These are phyloP conservation scores for Triangularia setosa DNA, from an alignment of 2,329 filamentous ascomycete species.

Conservation along the genomic window DNA sequence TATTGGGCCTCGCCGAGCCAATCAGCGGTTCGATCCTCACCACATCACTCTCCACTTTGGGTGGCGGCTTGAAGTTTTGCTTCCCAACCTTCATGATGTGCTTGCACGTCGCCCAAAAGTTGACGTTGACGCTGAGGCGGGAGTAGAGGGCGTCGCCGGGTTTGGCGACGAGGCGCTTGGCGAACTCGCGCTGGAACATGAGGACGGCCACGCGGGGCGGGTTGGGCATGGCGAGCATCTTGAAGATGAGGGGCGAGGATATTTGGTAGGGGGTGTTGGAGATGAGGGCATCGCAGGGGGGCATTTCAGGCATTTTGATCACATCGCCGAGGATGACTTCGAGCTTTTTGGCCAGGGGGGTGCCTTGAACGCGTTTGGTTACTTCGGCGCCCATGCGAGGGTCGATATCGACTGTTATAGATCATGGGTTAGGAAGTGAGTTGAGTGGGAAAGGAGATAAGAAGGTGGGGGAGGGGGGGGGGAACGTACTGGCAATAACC, in stretches of 20 bases:
- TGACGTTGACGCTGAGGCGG: conserved; percentile 85
- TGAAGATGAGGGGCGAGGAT: conserved; percentile 86
- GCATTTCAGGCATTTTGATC: conserved; percentile 73
- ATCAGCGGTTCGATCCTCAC: conserved; percentile 32
- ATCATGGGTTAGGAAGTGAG: not conserved
- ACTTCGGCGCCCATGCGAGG: conserved; percentile 95
- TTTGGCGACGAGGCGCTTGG: conserved; percentile 77
- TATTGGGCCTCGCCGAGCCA: conserved; percentile 71
- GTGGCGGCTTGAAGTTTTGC: conserved; percentile 95
- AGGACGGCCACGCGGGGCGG: conserved; percentile 81
- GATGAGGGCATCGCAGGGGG: conserved; percentile 63
- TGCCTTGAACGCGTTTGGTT: conserved; percentile 87
- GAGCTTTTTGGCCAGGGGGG: conserved; percentile 75
- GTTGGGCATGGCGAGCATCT: conserved; percentile 72
- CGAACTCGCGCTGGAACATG: conserved; percentile 86
- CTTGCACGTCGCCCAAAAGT: conserved; percentile 71
- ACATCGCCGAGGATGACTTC: conserved; percentile 89
- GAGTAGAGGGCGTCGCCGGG: conserved; percentile 74
- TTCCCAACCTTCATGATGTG: conserved; percentile 86
- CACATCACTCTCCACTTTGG: conserved; percentile 83
- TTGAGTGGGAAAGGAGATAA: not conserved
- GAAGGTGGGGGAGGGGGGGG: not conserved
- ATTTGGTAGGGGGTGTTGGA: conserved; percentile 77
- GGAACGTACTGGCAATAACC: conserved; percentile 50
- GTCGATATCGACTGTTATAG: conserved; percentile 77